phyloP scores from a whole-genome alignment of 768 basidiomycete genomes.

The Mycena vitilis region DNA sequence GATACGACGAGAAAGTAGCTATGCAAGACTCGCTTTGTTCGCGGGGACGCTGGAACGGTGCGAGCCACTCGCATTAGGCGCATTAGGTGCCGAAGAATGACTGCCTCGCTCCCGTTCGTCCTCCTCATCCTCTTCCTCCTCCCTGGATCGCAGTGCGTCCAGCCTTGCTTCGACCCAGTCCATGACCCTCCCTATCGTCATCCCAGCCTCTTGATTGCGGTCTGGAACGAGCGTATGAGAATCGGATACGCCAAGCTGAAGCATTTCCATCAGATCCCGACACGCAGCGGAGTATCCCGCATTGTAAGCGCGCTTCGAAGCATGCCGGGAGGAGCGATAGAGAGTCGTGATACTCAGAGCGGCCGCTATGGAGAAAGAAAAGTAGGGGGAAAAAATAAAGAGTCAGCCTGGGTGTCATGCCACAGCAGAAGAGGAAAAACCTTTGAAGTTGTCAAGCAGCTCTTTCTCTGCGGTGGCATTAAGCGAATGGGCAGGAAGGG shows the following conservation, averaged over 20 bases:
- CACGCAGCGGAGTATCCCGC: slow-evolving; percentile 85
- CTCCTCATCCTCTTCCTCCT: slow-evolving; percentile 88
- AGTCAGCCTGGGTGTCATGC: slow-evolving; percentile 27
- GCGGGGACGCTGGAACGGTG: slow-evolving; percentile 40
- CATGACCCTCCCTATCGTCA: slow-evolving; percentile 84
- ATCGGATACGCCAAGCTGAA: slow-evolving; percentile 79
- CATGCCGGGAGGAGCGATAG: slow-evolving; percentile 81
- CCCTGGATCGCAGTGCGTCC: slow-evolving; percentile 77
- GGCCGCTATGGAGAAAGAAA: slow-evolving; percentile 62
- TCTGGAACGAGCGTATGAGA: slow-evolving; percentile 46
- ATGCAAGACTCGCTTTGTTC: slow-evolving; percentile 23
- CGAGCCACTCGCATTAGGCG: slow-evolving; percentile 48
- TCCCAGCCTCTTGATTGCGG: slow-evolving; percentile 59
- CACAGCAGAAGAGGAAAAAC: slow-evolving; percentile 47
- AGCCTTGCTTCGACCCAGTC: slow-evolving; percentile 88
- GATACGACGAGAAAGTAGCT: slow-evolving; percentile 2
- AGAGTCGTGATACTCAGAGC: slow-evolving; percentile 88
- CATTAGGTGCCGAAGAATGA: slow-evolving; percentile 44
- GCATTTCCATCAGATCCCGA: slow-evolving; percentile 82
- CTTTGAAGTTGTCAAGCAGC: slow-evolving; percentile 84
- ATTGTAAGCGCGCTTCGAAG: slow-evolving; percentile 84
- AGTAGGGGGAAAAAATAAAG: slow-evolving; percentile 37
- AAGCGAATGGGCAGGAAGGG: slow-evolving; percentile 77
- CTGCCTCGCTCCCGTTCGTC: slow-evolving; percentile 74
- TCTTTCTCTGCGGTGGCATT: slow-evolving; percentile 78